Evolutionary conservation across 768 basidiomycete genomes (phyloP), one percentile per base, ranked within the genome.

Genomic region (Pleurotus djamor): DNA sequence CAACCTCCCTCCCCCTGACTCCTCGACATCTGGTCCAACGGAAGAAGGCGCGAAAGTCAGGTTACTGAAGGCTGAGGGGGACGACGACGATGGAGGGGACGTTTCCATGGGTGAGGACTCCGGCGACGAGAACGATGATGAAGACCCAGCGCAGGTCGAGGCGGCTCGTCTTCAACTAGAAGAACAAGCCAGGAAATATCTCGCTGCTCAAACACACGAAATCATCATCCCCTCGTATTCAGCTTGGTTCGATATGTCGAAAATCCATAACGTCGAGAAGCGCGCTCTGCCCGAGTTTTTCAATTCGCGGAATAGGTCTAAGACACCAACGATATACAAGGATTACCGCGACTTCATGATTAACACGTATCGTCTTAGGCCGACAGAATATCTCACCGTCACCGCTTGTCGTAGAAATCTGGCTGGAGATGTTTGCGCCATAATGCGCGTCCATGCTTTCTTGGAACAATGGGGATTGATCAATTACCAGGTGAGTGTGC

Each of bases 321-420:
- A 99, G 76, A 97, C 96, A 1, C 96, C 97, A 0, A 82, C 92
- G 16, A 94, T 98, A 62, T 99, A 98, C 80, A 98, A 98, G 73
- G 96, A 99, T 71, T 99, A 99, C 68, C 87, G 97, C 61, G 96
- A 99, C 79, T 99, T 99, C 66, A 99, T 99, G 96, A 86, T 99
- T 72, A 98, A 99, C 76, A 95, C 97, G 1, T 98, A 98, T 74
- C 83, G 97, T 52, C 80, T 99, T 41, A 83, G 97, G 52, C 97
- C 97, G 1, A 84, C 83, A 21, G 97, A 99, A 71, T 99, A 99
- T 67, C 82, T 99, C 59, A 99, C 97, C 14, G 92, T 98, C 60
- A 99, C 97, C 1, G 96, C 96, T 1, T 99, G 97, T 70, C 74
- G 97, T 68, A 78, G 97, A 63, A 99, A 99, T 74, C 74, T 99